These are phyloP conservation scores for Juglanconis sp. DNA, from an alignment of 2,329 filamentous ascomycete genomes.

Conservation along the genomic window DNA sequence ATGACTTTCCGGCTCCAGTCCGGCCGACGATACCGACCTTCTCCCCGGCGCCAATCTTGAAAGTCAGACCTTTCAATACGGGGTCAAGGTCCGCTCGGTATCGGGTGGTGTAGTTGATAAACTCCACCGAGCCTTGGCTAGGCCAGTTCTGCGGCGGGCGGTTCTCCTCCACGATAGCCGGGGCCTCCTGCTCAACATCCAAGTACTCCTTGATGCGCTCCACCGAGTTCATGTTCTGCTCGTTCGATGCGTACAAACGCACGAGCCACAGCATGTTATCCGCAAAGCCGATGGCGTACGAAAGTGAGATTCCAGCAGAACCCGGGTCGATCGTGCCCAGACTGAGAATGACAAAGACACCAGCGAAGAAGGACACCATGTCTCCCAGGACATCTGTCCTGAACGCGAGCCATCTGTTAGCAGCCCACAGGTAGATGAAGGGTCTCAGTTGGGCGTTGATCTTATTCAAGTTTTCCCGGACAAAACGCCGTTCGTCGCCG, in stretches of 20 bases:
- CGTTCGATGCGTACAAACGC: constrained; percentile 87
- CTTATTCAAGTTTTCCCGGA: constrained; percentile 81
- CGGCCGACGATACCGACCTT: constrained; percentile 96
- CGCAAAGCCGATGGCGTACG: constrained; percentile 93
- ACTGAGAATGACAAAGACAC: constrained; percentile 82
- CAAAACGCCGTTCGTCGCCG: constrained; percentile 88
- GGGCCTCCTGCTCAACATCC: constrained; percentile 90
- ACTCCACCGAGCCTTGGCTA: constrained; percentile 78
- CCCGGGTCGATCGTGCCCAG: constrained; percentile 83
- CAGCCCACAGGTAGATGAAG: constrained; percentile 94
- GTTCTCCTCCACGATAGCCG: constrained; percentile 71
- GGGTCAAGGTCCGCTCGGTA: constrained; percentile 86
- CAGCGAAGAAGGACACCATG: constrained; percentile 88
- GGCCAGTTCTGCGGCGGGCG: constrained; percentile 82
- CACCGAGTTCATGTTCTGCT: constrained; percentile 99
- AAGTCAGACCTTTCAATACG: constrained; percentile 78
- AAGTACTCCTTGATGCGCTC: constrained; percentile 97
- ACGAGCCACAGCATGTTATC: constrained; percentile 98
- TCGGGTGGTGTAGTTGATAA: constrained; percentile 82
- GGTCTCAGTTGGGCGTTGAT: constrained; percentile 91
- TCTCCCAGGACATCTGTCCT: constrained; percentile 88
- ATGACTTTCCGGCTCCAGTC: constrained; percentile 95
- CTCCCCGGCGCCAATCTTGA: constrained; percentile 81
- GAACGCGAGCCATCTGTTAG: constrained; percentile 94
- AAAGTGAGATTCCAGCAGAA: constrained; percentile 87